phyloP scores from a whole-genome alignment of 495 filamentous ascomycete genomes.

The Penicillium egyptiacum region DNA sequence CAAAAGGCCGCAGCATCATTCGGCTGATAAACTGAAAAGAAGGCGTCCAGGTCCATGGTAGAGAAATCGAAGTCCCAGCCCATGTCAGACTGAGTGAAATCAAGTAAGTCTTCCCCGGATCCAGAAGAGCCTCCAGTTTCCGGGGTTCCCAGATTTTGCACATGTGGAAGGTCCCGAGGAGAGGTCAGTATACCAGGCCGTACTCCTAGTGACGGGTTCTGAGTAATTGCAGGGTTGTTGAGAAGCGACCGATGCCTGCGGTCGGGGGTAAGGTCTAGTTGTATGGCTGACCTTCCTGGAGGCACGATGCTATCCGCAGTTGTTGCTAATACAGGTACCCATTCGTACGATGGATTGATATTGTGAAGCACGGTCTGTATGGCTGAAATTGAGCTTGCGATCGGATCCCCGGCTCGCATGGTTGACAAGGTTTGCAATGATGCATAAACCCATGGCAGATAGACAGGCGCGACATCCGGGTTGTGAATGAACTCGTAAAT shows the following conservation, averaged over 20 bases:
- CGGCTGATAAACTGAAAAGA: constrained; percentile 39
- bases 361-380: constrained; percentile 38
- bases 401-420: constrained; percentile 35
- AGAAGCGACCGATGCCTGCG: neutral
- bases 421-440: constrained; percentile 33
- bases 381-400: constrained; percentile 32
- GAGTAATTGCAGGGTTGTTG: neutral
- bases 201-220: neutral
- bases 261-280: neutral
- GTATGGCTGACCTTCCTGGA: neutral
- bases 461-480: constrained; percentile 28
- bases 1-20: constrained; percentile 15
- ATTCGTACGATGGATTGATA: constrained; percentile 39
- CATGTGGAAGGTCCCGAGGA: constrained; percentile 25
- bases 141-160: constrained; percentile 24
- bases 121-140: constrained; percentile 30
- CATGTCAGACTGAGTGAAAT: constrained; percentile 47
- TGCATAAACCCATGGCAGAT: constrained; percentile 45
- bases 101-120: constrained; percentile 38
- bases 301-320: neutral
- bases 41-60: constrained; percentile 46
- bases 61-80: constrained; percentile 50
- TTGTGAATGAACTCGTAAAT: constrained; percentile 46
- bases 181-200: constrained; percentile 22
- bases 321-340: constrained; percentile 13